These are phyloP conservation scores for Panicum virgatum DNA, from an alignment of 202 grass and related monocot species.

Conservation along the genomic window DNA sequence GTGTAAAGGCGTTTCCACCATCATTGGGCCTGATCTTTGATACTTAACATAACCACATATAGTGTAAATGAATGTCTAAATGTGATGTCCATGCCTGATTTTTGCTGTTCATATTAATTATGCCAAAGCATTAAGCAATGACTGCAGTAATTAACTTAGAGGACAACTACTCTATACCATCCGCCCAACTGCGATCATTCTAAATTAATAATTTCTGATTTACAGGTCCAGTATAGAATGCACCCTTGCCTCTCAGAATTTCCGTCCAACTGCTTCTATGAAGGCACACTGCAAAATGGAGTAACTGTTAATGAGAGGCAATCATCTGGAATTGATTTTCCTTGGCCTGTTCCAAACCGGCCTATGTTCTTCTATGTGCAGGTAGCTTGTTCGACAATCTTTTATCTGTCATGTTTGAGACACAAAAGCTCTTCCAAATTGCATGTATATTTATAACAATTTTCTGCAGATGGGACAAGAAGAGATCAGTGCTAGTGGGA, in stretches of 20 bases:
- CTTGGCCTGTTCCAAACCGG: slow-evolving; percentile 96
- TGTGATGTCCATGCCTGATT: not conserved
- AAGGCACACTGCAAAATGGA: slow-evolving; percentile 98
- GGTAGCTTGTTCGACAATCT: slow-evolving; percentile 42
- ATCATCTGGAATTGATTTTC: slow-evolving; percentile 91
- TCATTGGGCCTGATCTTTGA: not conserved
- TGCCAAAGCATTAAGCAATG: slow-evolving; percentile 3
- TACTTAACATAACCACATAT: not conserved
- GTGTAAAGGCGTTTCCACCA: not conserved
- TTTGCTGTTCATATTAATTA: not conserved
- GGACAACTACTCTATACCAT: not conserved
- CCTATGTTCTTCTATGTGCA: slow-evolving; percentile 99
- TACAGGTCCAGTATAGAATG: slow-evolving; percentile 99
- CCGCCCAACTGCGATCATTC: not conserved
- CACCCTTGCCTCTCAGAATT: slow-evolving; percentile 98
- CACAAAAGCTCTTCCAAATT: slow-evolving; percentile 5
- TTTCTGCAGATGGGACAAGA: slow-evolving; percentile 97
- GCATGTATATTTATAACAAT: slow-evolving; percentile 19
- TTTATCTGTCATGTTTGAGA: not conserved
- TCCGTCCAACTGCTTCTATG: slow-evolving; percentile 98
- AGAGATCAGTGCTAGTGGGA: slow-evolving; percentile 98
- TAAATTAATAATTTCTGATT: slow-evolving; percentile 26
- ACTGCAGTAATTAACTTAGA: not conserved
- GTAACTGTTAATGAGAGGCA: slow-evolving; percentile 98
- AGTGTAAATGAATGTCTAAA: slow-evolving; percentile 1